These are phyloP conservation scores for Telopea speciosissima DNA, from an alignment of 177 flowering plant genomes.

Conservation along the genomic window DNA sequence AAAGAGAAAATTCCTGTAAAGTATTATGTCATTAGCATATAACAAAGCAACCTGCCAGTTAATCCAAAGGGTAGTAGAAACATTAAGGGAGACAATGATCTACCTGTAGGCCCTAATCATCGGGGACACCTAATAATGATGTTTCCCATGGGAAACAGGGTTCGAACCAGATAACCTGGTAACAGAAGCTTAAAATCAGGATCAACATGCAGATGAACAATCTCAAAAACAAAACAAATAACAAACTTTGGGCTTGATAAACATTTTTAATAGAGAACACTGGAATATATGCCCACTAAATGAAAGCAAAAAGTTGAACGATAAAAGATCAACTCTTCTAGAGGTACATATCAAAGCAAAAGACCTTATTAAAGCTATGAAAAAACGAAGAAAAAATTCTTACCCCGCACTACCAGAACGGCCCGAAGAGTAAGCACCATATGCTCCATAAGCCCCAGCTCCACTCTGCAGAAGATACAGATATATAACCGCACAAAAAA, in stretches of 20 bases:
- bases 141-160: constrained; percentile 65
- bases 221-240: neutral
- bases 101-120: constrained; percentile 27
- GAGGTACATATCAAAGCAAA: too few relatives aligned
- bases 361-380: neutral
- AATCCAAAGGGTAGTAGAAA: constrained; percentile 2
- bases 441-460: constrained; percentile 56
- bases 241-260: neutral
- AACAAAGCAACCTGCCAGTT: constrained; percentile 9
- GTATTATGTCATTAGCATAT: constrained; percentile 11
- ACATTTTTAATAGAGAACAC: neutral
- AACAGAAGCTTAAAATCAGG: constrained; percentile 25
- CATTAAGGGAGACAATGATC: constrained; percentile 9
- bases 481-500: neutral
- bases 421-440: constrained; percentile 66
- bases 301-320: neutral
- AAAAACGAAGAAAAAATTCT: constrained; percentile 2
- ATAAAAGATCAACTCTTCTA: neutral
- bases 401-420: constrained; percentile 75
- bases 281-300: neutral
- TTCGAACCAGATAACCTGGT: constrained; percentile 66
- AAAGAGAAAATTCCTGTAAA: constrained; percentile 18
- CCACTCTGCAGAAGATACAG: constrained; percentile 43
- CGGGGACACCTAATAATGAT: constrained; percentile 43
- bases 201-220: constrained; percentile 1